Base-by-base conservation (phyloP, 2,329 filamentous ascomycete genomes). In the Talaromyces sp. region DNA sequence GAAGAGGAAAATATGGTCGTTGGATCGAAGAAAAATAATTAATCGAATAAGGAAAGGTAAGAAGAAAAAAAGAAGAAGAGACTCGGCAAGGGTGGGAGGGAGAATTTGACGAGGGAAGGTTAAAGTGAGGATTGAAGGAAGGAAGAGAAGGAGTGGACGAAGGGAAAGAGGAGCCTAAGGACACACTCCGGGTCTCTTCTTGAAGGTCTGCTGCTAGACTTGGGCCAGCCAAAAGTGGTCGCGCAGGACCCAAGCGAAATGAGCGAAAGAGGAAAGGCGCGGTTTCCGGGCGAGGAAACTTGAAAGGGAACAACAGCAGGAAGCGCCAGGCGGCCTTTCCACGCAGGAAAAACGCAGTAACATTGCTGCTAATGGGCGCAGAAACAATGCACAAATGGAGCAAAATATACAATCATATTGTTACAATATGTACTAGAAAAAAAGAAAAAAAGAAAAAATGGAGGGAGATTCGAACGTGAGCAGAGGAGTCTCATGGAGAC, bases 231-330 rank as follows among this genome's bases (percentile, higher is more conserved):
- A 66, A 55, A 53, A 46, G 63, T 39, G 65, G 63, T 64, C 61
- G 64, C 64, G 63, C 59, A 64, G 59, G 63, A 58, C 62, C 64
- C 62, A 63, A 60, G 60, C 58, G 59, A 50, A 57, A 45, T 22
- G 59, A 60, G 56, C 62, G 61, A 66, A 67, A 67, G 53, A 62
- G 65, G 65, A 64, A 66, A 66, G 59, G 65, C 63, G 65, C 63
- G 62, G 43, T 50, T 54, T 54, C 40, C 31, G 51, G 57, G 40
- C 33, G 28, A 36, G 40, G 15, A 41, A 51, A 53, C 39, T 43
- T 51, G 39, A 35, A 35, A 52, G 45, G 35, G n/a, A 28, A 19
- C 19, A 39, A 36, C 21, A 45, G 41, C 22, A 31, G 21, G 31
- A 37, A 46, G 35, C 51, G 8, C 21, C 21, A 31, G 52, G 25